These are phyloP conservation scores for Nepenthes alata DNA, from an alignment of 179 eudicot genomes.

Conservation along the genomic window DNA sequence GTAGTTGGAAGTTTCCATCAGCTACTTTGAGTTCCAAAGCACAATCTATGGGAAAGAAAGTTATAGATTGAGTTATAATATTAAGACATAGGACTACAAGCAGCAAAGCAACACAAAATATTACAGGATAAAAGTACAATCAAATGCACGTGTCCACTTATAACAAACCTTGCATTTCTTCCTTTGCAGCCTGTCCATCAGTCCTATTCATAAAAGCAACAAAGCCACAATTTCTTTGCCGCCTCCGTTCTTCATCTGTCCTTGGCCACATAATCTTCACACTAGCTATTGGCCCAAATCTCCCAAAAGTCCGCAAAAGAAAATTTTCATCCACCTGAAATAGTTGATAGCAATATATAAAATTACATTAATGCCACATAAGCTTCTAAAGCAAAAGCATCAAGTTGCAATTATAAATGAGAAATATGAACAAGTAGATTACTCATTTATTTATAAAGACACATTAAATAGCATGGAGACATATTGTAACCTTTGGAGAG, in stretches of 20 bases:
- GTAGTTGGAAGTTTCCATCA: too few relatives aligned
- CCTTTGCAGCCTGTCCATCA: conserved; percentile 97
- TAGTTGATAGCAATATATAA: neutral
- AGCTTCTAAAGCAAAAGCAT: conserved; percentile 2
- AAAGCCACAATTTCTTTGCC: conserved; percentile 98
- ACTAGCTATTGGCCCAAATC: conserved; percentile 98
- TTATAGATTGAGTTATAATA: too few relatives aligned
- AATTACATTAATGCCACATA: conserved; percentile 4
- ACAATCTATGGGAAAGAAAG: too few relatives aligned
- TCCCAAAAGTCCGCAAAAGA: conserved; percentile 90
- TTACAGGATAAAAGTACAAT: neutral
- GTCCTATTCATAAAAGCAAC: conserved; percentile 96
- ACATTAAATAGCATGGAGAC: neutral
- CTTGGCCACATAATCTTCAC: conserved; percentile 99
- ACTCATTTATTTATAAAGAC: neutral
- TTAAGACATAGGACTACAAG: neutral
- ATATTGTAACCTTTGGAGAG: conserved; percentile 66
- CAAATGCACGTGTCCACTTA: conserved; percentile 2
- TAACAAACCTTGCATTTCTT: conserved; percentile 91
- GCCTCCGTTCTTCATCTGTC: conserved; percentile 88
- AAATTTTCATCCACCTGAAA: conserved; percentile 92
- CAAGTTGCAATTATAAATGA: conserved; percentile 2
- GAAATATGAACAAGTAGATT: neutral
- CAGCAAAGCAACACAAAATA: neutral
- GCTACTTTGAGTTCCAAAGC: too few relatives aligned